phyloP scores from a whole-genome alignment of 2,329 filamentous ascomycete species.

The Aspergillus eucalypticola region DNA sequence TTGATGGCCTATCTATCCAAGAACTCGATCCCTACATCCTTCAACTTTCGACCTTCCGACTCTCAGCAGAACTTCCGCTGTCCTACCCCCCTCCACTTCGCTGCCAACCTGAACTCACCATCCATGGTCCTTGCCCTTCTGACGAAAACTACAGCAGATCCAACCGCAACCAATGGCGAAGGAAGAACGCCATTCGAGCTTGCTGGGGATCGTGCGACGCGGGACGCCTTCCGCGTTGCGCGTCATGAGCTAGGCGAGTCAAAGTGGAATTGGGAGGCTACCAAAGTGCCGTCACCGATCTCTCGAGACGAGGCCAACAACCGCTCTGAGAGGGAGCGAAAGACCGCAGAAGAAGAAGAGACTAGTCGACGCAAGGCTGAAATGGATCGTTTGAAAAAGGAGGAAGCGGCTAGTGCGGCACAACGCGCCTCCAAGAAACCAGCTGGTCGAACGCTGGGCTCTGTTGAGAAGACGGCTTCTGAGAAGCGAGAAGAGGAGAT shows the following conservation, averaged over 20 bases:
- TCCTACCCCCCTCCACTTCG: conserved; percentile 80
- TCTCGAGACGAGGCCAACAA: conserved; percentile 70
- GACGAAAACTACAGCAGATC: conserved; percentile 72
- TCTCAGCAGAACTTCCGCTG: conserved; percentile 72
- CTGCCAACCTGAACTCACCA: conserved; percentile 76
- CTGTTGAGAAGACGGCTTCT: conserved; percentile 69
- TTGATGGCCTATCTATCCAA: conserved; percentile 79
- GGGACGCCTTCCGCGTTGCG: conserved; percentile 88
- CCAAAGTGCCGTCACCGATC: conserved; percentile 71
- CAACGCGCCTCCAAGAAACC: conserved; percentile 53
- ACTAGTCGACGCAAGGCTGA: conserved; percentile 70
- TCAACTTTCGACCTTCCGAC: conserved; percentile 71
- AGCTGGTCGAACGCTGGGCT: conserved; percentile 58
- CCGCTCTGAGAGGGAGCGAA: conserved; percentile 68
- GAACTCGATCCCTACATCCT: conserved; percentile 71
- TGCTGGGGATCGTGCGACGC: conserved; percentile 77
- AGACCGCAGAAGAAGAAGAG: conserved; percentile 68
- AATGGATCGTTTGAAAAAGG: conserved; percentile 68
- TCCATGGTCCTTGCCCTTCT: conserved; percentile 77
- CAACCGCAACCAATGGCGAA: conserved; percentile 68
- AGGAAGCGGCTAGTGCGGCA: conserved; percentile 53
- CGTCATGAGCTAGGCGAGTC: conserved; percentile 77
- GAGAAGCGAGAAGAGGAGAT: conserved; percentile 82
- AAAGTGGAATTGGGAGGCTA: conserved; percentile 75
- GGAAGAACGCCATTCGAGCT: conserved; percentile 87